Base-by-base conservation (phyloP, 129 eudicot species). In the Rutidosis leptorrhynchoides region DNA sequence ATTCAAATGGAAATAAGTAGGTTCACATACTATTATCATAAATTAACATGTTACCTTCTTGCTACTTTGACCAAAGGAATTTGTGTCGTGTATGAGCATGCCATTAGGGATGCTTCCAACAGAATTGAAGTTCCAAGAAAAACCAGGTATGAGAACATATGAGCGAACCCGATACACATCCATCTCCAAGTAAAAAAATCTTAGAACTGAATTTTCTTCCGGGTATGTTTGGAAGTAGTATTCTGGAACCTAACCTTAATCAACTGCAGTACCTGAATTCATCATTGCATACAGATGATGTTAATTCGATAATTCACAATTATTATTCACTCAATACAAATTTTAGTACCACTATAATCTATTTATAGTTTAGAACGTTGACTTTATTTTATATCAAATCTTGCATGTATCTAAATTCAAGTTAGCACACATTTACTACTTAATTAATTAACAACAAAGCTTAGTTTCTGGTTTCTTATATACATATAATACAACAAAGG, bases 71-170 rank as follows among this genome's bases (percentile, higher is more conserved):
- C 93, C 74, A 82, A 72, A 46, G 99, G 99, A 57, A 93, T 82
- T 68, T 93, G 99, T 60, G 96, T 93, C 25, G 99, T 93, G 78
- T 82, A 93, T 46, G 99, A 86, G 81, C 99, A 93, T 29, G 99
- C 99, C 87, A 89, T 93, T 28, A 93, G 93, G n/a, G 99, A 93
- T 65, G 90, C 95, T 60, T 82, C 99, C 65, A 93, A 63, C 5
- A 93, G 93, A 61, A 75, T 68, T 62, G 89, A 58, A 0, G 85
- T 75, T 77, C 92, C 93, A 25, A 93, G 83, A 72, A 93, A 93
- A 70, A 86, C 66, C 55, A 96, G 99, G 45, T 95, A 93, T 12
- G 99, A 85, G 78, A 82, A 93, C 96, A 93, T 89, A 68, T 86
- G 99, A 70, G 89, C 99, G 40, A 93, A 86, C 30, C 90, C 95